These are phyloP conservation scores for Macrophomina phaseolina DNA, from an alignment of 2,329 filamentous ascomycete species.

Conservation along the genomic window DNA sequence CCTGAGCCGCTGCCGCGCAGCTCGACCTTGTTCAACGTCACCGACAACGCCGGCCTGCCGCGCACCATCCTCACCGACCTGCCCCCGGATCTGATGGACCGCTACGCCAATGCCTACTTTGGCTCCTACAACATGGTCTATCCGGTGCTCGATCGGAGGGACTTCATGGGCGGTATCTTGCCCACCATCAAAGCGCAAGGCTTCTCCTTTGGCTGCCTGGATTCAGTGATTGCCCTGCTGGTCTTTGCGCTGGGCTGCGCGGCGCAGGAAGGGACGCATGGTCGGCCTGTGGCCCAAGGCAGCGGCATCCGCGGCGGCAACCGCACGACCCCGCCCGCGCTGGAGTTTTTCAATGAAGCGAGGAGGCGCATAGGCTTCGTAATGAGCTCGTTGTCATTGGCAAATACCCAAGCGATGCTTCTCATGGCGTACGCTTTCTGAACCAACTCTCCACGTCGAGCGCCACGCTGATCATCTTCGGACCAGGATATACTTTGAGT, in stretches of 20 bases:
- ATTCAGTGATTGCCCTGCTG: constrained; percentile 4
- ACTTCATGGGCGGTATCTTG: constrained; percentile 50
- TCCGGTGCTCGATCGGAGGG: constrained; percentile 63
- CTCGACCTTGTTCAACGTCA: constrained; percentile 25
- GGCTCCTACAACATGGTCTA: constrained; percentile 65
- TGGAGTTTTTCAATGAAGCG: constrained; percentile 18
- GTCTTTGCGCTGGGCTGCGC: constrained; percentile 17
- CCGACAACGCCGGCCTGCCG: background rate
- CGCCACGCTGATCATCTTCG: background rate
- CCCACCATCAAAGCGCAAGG: background rate
- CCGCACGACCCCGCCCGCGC: background rate
- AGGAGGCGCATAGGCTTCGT: constrained; percentile 6
- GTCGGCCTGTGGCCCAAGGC: background rate
- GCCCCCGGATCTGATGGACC: constrained; percentile 57
- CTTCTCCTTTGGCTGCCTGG: background rate
- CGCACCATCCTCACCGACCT: constrained; percentile 44
- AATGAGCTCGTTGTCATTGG: background rate
- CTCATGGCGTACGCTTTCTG: background rate
- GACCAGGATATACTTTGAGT: constrained; percentile 3
- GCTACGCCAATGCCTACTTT: constrained; percentile 62
- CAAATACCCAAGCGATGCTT: background rate
- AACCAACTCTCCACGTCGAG: background rate
- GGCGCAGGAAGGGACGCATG: constrained; percentile 10
- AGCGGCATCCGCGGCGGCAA: background rate
- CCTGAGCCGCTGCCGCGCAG: constrained; percentile 31